Base-by-base conservation (phyloP, 106 monocot genomes). In the Platanthera guangdongensis region DNA sequence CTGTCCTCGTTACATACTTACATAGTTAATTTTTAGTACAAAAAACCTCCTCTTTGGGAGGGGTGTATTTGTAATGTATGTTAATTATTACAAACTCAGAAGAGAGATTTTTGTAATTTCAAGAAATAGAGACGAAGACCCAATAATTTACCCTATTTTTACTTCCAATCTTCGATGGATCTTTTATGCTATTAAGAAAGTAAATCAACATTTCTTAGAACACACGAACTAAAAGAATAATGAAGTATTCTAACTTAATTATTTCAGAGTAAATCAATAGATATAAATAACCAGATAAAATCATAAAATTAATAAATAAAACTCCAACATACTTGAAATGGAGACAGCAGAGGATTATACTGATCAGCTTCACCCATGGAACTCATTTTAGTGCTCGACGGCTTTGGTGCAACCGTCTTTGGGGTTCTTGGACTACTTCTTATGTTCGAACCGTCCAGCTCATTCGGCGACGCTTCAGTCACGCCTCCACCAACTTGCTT, bases 341-440 rank as follows among this genome's bases (percentile, higher is more conserved):
- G 62, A 22, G 84, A 57, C 14, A 22, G 14, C 15, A 53, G 11
- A 7, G 28, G 32, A 67, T 77, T 68, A n/a, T 90, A 69, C 7
- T 80, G 85, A 75, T 75, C 46, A 12, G 18, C 53, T 48, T 90
- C 85, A 52, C 50, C 57, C 47, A 74, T 71, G 68, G 75, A 73
- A 47, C 13, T 72, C 71, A 76, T 86, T 28, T 81, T 82, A 13
- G 52, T 52, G 16, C 85, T 78, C 3, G 84, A 87, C 21, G 85
- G 93, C 73, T 85, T 78, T 45, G 96, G 93, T 39, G 91, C 82
- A 21, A 74, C 75, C 39, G 93, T 84, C 28, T 86, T 89, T 10
- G 96, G 96, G 18, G 93, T 97, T 75, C 80, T 89, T 59, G 96
- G 96, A 79, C 81, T 64, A 78, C 78, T 76, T 46, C 55, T 82